phyloP scores from a whole-genome alignment of 1,139 yeast genomes.

The Tardiomyces depauwii region DNA sequence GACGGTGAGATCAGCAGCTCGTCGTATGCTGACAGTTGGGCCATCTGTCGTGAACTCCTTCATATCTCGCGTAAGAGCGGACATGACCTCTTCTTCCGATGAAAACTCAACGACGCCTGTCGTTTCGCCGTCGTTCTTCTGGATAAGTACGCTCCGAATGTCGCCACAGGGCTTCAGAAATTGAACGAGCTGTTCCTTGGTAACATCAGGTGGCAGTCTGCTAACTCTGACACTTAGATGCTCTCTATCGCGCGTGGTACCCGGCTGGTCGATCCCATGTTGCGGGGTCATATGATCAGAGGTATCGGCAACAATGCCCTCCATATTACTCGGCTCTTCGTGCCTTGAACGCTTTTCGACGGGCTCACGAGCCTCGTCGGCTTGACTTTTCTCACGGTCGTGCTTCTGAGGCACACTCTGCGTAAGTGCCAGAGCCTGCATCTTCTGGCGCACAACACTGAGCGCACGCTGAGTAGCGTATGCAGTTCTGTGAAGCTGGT shows the following conservation, averaged over 20 bases:
- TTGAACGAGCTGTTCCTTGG: background rate
- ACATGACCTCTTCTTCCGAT: conserved; percentile 36
- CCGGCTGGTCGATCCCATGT: too few species aligned
- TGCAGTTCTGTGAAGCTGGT: background rate
- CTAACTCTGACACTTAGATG: background rate
- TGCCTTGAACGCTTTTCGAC: background rate
- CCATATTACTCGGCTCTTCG: background rate
- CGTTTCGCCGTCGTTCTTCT: background rate
- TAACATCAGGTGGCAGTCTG: background rate
- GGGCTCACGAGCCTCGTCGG: background rate
- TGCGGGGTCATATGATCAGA: too few species aligned
- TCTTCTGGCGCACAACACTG: background rate
- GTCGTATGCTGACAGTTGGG: background rate
- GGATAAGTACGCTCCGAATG: background rate
- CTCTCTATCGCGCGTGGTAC: background rate
- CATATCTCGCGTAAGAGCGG: conserved; percentile 51
- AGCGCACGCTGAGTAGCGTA: background rate
- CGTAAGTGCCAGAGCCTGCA: conserved; percentile 1
- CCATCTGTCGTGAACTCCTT: conserved; percentile 22
- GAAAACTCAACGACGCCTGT: conserved; percentile 38
- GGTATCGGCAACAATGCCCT: too few species aligned
- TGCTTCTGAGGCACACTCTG: background rate
- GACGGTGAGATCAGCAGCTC: conserved; percentile 33
- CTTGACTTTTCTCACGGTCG: background rate
- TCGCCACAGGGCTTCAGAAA: background rate